phyloP scores from a whole-genome alignment of 225 moss, liverwort and hornwort species.

The Sphagnum tenellum region DNA sequence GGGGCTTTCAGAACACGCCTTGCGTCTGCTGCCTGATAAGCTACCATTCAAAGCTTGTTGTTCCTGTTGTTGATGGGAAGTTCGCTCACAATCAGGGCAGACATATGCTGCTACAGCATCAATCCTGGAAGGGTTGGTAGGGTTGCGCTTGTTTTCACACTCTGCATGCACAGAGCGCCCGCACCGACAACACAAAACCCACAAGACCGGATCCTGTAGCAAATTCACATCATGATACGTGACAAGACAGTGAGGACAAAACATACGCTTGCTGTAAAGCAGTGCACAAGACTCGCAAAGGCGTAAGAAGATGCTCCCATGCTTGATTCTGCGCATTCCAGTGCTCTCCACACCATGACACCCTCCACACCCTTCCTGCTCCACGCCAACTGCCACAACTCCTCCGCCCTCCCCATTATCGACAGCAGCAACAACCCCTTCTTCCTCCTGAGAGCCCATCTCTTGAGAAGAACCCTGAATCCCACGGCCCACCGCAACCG shows the following conservation, averaged over 20 bases:
- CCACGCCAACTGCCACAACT: slow-evolving; percentile 3
- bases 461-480: slow-evolving; percentile 20
- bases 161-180: slow-evolving; percentile 74
- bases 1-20: slow-evolving; percentile 24
- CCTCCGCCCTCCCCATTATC: background rate
- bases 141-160: slow-evolving; percentile 55
- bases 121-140: slow-evolving; percentile 12
- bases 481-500: slow-evolving; percentile 3
- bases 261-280: slow-evolving; percentile 53
- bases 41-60: slow-evolving; percentile 18
- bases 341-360: slow-evolving; percentile 50
- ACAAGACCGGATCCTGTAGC: slow-evolving; percentile 46
- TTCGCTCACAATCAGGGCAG: slow-evolving; percentile 66
- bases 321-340: slow-evolving; percentile 58
- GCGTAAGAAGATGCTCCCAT: slow-evolving; percentile 54
- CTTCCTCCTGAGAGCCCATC: slow-evolving; percentile 12
- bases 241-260: slow-evolving; percentile 67
- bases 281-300: slow-evolving; percentile 68
- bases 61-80: slow-evolving; percentile 45
- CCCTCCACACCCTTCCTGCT: slow-evolving; percentile 58
- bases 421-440: background rate
- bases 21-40: slow-evolving; percentile 32
- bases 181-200: slow-evolving; percentile 68
- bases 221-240: slow-evolving; percentile 59
- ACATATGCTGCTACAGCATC: slow-evolving; percentile 33